Conservation (phyloP, 2,329 filamentous ascomycete species). For the Cladosporium velox region DNA sequence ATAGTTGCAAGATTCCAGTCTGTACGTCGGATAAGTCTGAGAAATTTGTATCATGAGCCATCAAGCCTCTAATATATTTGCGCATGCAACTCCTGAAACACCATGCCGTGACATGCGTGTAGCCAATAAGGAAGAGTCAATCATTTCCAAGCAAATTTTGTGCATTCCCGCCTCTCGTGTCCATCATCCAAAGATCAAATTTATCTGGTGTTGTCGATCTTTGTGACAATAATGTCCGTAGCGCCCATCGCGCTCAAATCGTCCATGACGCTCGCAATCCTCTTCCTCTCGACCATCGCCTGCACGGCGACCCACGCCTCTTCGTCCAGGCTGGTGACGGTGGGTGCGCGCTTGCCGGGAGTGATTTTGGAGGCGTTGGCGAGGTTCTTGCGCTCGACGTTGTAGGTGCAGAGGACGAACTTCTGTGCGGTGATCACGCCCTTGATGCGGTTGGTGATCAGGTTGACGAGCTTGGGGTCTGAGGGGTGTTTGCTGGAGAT, state of each 20-base stretch:
- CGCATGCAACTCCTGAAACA: slow-evolving; percentile 7
- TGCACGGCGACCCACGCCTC: slow-evolving; percentile 92
- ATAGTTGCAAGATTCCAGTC: background rate
- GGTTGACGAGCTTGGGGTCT: slow-evolving; percentile 75
- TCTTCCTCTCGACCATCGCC: slow-evolving; percentile 88
- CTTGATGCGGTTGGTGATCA: slow-evolving; percentile 82
- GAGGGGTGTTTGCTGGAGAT: slow-evolving; percentile 86
- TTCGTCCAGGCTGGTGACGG: slow-evolving; percentile 84
- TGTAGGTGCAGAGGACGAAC: slow-evolving; percentile 96
- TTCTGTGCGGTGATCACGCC: slow-evolving; percentile 95
- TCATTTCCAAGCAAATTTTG: background rate
- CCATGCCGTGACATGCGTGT: slow-evolving; percentile 12
- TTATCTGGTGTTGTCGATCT: slow-evolving; percentile 75
- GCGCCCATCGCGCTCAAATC: slow-evolving; percentile 74
- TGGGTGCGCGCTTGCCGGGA: slow-evolving; percentile 90
- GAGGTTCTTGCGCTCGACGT: slow-evolving; percentile 74
- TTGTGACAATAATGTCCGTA: slow-evolving; percentile 79
- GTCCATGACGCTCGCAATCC: slow-evolving; percentile 85
- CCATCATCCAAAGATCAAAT: background rate
- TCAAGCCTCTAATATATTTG: background rate
- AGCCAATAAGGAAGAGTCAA: background rate
- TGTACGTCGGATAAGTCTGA: background rate
- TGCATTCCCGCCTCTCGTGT: background rate
- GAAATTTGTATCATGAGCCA: slow-evolving; percentile 5
- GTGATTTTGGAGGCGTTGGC: slow-evolving; percentile 72